These are phyloP conservation scores for Arthrinium phaeospermum DNA, from an alignment of 2,329 filamentous ascomycete genomes.

Conservation along the genomic window DNA sequence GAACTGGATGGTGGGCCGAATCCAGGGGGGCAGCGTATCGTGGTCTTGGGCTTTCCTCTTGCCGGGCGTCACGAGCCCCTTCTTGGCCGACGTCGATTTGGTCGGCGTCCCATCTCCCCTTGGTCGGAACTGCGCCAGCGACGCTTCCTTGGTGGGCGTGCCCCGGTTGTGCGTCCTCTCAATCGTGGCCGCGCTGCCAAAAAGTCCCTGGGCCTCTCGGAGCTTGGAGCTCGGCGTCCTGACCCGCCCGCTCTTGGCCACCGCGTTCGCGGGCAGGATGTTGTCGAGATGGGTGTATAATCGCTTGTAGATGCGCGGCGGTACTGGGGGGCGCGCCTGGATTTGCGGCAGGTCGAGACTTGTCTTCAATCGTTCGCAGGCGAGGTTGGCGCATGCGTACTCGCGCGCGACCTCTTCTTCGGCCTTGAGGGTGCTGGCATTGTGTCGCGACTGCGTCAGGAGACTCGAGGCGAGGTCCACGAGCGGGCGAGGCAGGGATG, in stretches of 20 bases:
- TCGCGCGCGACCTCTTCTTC: conserved; percentile 87
- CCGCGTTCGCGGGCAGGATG: conserved; percentile 58
- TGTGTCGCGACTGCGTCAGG: conserved; percentile 79
- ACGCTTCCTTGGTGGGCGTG: conserved; percentile 54
- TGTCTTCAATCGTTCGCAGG: conserved; percentile 84
- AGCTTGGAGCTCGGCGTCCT: conserved; percentile 44
- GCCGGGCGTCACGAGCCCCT: conserved; percentile 26
- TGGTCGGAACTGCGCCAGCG: conserved; percentile 49
- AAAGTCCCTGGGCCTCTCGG: conserved; percentile 38
- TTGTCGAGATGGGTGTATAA: conserved; percentile 81
- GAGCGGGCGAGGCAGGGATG: conserved; percentile 70
- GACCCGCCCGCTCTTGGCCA: conserved; percentile 32
- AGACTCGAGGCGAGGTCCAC: conserved; percentile 74
- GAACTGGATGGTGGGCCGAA: conserved; percentile 70
- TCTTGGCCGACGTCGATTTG: conserved; percentile 46
- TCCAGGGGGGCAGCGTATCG: conserved; percentile 64
- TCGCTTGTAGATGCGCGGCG: conserved; percentile 81
- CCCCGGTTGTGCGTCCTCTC: conserved; percentile 46
- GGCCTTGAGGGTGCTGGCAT: conserved; percentile 76
- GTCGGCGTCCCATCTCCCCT: conserved; percentile 47
- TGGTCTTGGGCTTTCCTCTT: conserved; percentile 39
- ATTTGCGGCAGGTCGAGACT: conserved; percentile 78
- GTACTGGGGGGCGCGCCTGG: conserved; percentile 76
- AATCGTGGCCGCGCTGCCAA: conserved; percentile 36
- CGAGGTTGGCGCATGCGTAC: conserved; percentile 87